Base-by-base conservation (phyloP, 352 stramenopile genomes). In the Aphanomyces euteiches region DNA sequence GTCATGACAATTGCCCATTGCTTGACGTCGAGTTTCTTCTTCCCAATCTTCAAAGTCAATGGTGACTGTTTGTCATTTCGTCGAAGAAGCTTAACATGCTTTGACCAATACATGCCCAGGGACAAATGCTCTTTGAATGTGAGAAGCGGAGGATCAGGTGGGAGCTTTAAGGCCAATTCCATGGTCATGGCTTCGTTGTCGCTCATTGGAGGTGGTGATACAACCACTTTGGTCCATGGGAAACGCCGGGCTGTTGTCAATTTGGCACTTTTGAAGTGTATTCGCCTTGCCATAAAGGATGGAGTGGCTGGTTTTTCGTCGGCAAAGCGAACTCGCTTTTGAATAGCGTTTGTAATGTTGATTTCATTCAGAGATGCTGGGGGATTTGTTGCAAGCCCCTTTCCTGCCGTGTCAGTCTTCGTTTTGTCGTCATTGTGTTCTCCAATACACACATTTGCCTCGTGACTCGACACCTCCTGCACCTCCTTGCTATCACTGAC, bases 271-370 rank as follows among this genome's bases (percentile, higher is more conserved):
- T 39, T 37, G 28, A 37, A 61, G 7, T 37, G n/a, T 37, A 39
- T 7, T 61, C 15, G 15, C n/a, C 37, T 61, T 19, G 54, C 17
- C 5, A 61, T n/a, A 12, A 37, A 61, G 7, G 21, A 61, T 40
- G 15, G 54, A 13, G 54, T n/a, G 19, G 3, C 5, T 13, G 54
- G 28, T 37, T 13, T 41, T 40, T 61, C 54, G 54, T 61, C 54
- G 5, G 54, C 19, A 37, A 61, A 61, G 17, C 54, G 54, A 37
- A 61, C 54, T 43, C 43, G 54, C 21, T 61, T 61, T 7, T 45
- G 12, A 13, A 61, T 13, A 6, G 54, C 5, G 7, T 10, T 28
- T 15, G 43, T 50, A 1, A 2, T 12, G 10, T 12, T 12, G 43
- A 50, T 50, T n/a, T 50, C 21, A 58, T 28, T 58, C 1, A 28